Percentiles rank a stretch among this genome's conserved stretches.
Conservation (phyloP, 2,329 filamentous ascomycete species). For the Berkeleyomyces rouxiae region DNA sequence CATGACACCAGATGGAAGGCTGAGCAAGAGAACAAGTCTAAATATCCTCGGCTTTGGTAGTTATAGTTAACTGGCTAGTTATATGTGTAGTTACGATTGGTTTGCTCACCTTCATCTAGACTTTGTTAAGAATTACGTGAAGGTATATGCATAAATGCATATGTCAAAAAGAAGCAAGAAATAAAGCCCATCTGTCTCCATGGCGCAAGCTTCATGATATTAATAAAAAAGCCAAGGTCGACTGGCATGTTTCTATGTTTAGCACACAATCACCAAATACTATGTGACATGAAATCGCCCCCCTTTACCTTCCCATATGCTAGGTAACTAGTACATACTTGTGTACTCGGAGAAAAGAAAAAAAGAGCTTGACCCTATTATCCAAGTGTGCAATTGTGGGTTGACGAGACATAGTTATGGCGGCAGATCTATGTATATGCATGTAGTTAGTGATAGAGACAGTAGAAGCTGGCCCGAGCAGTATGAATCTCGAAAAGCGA, state of each 20-base stretch:
- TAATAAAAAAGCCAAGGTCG: not conserved
- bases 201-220: not conserved
- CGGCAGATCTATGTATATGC: too few species aligned
- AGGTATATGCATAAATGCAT: not conserved
- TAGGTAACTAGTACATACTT: not conserved
- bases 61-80: too few species aligned
- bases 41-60: too few species aligned
- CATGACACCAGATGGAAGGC: too few species aligned
- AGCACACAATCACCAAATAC: not conserved
- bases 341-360: not conserved
- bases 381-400: too few species aligned
- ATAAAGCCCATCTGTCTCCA: not conserved
- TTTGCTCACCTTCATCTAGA: too few species aligned
- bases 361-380: not conserved
- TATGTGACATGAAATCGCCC: not conserved
- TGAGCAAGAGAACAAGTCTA: too few species aligned
- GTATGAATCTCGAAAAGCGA: too few species aligned
- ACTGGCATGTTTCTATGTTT: conserved; percentile 1
- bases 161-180: not conserved
- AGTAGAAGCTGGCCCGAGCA: too few species aligned
- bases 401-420: too few species aligned
- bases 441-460: too few species aligned
- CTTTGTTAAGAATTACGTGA: not conserved
- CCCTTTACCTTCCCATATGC: not conserved
- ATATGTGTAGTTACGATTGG: too few species aligned